Percentiles rank a stretch among this genome's conserved stretches.
phyloP scores from a whole-genome alignment of 345 rosid genomes.

The sweet orange (Citrus sinensis) region DNA sequence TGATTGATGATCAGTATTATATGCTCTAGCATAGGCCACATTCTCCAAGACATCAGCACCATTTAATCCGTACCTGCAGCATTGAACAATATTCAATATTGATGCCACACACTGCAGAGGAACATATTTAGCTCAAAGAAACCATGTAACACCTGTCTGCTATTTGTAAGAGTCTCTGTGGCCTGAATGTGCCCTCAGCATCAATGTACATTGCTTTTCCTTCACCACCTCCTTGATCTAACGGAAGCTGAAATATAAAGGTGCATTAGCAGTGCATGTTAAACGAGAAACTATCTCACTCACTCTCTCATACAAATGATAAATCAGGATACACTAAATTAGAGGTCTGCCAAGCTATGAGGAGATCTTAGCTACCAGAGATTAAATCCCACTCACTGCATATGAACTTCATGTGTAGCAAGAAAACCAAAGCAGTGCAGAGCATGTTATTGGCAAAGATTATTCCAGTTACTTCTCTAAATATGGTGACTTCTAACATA shows the following conservation, averaged over 20 bases:
- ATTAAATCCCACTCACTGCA: neutral
- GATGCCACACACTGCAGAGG: slow-evolving; percentile 3
- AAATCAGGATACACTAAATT: neutral
- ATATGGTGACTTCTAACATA: neutral
- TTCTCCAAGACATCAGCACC: slow-evolving; percentile 97
- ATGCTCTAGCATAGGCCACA: slow-evolving; percentile 96
- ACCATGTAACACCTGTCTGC: slow-evolving; percentile 66
- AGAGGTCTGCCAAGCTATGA: neutral
- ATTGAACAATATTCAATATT: slow-evolving; percentile 4
- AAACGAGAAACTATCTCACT: neutral
- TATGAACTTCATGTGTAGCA: neutral
- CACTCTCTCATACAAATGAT: neutral
- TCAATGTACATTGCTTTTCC: slow-evolving; percentile 99
- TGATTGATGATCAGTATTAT: slow-evolving; percentile 96
- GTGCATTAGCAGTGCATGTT: neutral
- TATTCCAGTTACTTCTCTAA: neutral
- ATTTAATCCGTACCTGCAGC: slow-evolving; percentile 78
- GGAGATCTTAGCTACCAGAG: neutral
- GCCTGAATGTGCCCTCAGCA: slow-evolving; percentile 98
- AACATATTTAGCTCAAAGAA: slow-evolving; percentile 9
- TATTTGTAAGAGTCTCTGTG: slow-evolving; percentile 91
- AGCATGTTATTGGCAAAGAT: neutral
- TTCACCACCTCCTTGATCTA: slow-evolving; percentile 99
- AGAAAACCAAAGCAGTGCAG: neutral
- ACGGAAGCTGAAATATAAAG: slow-evolving; percentile 63